Evolutionary conservation across 2,329 filamentous ascomycete species (phyloP).

Genomic region (Capronia epimyces): DNA sequence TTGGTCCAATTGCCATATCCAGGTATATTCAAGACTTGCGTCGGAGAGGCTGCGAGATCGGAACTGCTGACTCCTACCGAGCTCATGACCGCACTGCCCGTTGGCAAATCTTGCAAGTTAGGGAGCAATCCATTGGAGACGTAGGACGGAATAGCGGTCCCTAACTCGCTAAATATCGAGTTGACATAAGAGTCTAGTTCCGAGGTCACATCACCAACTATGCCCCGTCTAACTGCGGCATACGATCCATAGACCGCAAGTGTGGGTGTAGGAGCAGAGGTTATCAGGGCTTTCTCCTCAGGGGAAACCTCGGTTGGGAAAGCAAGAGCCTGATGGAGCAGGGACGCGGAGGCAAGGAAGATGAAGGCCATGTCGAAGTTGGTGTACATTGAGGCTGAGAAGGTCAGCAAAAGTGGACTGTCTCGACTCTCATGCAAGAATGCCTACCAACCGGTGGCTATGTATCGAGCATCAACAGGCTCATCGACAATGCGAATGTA

Average conservation of each 20-base stretch:
- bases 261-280: constrained; percentile 40
- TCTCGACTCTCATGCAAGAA: background rate
- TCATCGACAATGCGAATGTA: background rate
- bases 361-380: background rate
- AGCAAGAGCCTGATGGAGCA: constrained; percentile 6
- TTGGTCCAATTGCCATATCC: constrained; percentile 72
- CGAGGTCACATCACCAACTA: constrained; percentile 48
- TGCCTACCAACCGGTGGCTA: background rate
- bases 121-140: constrained; percentile 61
- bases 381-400: background rate
- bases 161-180: constrained; percentile 45
- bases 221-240: constrained; percentile 42
- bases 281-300: constrained; percentile 37
- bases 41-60: constrained; percentile 59
- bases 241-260: constrained; percentile 40
- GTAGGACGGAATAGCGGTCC: constrained; percentile 54
- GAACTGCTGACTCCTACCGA: constrained; percentile 55
- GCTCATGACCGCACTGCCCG: constrained; percentile 55
- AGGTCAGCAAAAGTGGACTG: background rate
- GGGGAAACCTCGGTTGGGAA: constrained; percentile 14
- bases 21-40: constrained; percentile 66
- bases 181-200: constrained; percentile 32
- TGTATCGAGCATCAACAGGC: background rate
- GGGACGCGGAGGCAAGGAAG: constrained; percentile 1
- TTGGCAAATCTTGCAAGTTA: constrained; percentile 63